These are phyloP conservation scores for Vigna hirtella DNA, from an alignment of 306 rosid genomes.

Conservation along the genomic window DNA sequence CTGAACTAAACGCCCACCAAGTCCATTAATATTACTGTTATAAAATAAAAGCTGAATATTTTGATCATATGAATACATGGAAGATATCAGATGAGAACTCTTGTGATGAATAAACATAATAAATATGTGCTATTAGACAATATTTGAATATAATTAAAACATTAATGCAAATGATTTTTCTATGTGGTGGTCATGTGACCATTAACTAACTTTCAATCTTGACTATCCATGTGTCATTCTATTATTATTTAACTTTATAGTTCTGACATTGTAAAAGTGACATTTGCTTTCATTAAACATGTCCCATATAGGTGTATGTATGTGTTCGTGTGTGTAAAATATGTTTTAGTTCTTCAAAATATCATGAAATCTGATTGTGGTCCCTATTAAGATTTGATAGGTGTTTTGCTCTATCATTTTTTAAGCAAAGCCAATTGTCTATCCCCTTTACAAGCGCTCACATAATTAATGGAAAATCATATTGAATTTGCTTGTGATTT, in stretches of 20 bases:
- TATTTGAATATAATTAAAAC: conserved; percentile 12
- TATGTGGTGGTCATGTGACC: neutral
- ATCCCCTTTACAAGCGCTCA: conserved; percentile 1
- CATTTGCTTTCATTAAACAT: neutral
- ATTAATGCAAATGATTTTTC: neutral
- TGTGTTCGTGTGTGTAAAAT: neutral
- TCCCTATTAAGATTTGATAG: neutral
- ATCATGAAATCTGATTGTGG: neutral
- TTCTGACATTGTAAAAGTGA: neutral
- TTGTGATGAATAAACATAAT: neutral
- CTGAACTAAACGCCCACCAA: neutral
- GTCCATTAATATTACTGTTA: neutral
- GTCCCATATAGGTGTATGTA: neutral
- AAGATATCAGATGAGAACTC: neutral
- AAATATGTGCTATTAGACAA: neutral
- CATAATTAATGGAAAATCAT: conserved; percentile 18
- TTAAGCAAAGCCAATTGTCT: conserved; percentile 19
- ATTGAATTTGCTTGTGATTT: conserved; percentile 29
- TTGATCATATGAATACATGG: neutral
- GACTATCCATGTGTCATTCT: neutral
- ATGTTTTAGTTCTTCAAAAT: neutral
- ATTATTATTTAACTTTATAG: neutral
- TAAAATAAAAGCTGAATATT: neutral
- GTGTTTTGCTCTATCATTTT: neutral
- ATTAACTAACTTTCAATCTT: neutral